phyloP scores from a whole-genome alignment of 768 basidiomycete species.

The Sarcodon aspratus region DNA sequence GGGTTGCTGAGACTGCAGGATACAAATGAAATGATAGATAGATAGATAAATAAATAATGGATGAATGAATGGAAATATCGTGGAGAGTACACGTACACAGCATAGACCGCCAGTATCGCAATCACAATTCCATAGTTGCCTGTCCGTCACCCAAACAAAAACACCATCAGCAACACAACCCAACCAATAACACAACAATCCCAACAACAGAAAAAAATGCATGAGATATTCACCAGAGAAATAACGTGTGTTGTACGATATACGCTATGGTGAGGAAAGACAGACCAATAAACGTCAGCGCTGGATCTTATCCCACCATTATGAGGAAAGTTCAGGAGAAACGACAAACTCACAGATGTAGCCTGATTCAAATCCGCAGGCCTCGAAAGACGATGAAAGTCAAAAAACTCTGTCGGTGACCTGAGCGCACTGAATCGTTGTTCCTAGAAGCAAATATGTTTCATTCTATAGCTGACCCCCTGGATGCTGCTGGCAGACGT shows the following conservation, averaged over 20 bases:
- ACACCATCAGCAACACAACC: neutral
- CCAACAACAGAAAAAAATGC: conserved; percentile 1
- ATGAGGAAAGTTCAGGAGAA: neutral
- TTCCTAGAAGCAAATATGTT: conserved; percentile 35
- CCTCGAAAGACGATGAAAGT: conserved; percentile 71
- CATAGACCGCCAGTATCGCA: conserved; percentile 71
- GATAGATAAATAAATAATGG: neutral
- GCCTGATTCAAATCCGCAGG: conserved; percentile 76
- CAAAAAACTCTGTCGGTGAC: conserved; percentile 71
- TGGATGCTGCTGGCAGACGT: neutral
- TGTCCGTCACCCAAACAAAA: conserved; percentile 14
- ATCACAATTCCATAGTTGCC: conserved; percentile 86
- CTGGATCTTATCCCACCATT: neutral
- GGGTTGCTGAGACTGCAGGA: conserved; percentile 64
- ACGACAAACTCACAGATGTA: conserved; percentile 42
- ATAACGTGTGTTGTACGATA: conserved; percentile 90
- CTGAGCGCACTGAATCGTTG: conserved; percentile 68
- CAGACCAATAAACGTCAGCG: neutral
- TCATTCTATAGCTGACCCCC: neutral
- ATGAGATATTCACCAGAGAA: conserved; percentile 49
- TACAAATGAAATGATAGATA: neutral
- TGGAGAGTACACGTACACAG: conserved; percentile 42
- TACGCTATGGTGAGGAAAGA: conserved; percentile 38
- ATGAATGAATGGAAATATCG: conserved; percentile 5
- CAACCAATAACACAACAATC: neutral